Base-by-base conservation (phyloP, 2,329 filamentous ascomycete species). In the Trichoderma asperellum region DNA sequence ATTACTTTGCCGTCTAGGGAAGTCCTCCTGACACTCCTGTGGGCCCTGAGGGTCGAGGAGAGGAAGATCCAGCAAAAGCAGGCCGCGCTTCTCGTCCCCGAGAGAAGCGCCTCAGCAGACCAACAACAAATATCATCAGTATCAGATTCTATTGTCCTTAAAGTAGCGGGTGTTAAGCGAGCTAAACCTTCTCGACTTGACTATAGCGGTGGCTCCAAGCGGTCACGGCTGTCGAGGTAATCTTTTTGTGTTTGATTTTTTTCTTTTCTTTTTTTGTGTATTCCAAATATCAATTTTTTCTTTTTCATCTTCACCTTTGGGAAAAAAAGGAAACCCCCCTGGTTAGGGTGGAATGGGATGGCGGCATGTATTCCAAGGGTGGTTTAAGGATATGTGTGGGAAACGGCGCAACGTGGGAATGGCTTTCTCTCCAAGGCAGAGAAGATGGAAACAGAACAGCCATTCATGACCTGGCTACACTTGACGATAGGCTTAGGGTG, bases 11-110 rank as follows among this genome's bases (percentile, higher is more conserved):
- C 84, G 73, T 83, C 84, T 34, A 81, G 77, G 73, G 84, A 86
- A 75, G 79, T 81, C 53, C 76, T 87, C 71, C 74, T 86, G 73
- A 81, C 85, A 8, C 76, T 87, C 37, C 71, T 83, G 70, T 86
- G 83, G 83, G 78, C 79, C 68, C 74, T 86, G 7, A 78, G 77
- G 67, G 76, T 82, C 52, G 82, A 86, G 73, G 79, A 82, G 73
- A 75, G 76, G 68, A 81, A 76, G 74, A 76, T 80, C 55, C 71
- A 68, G 61, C 72, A 71, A 47, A 74, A 71, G 71, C 71, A 73
- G 32, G 59, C 68, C 60, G 69, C 70, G 69, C 63, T 61, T 73
- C 70, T 74, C 71, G 72, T 74, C 63, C 70, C 71, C 56, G 72
- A 74, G 72, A 76, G 72, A 73, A 71, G 72, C 71, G 72, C 69